Evolutionary conservation across 2,329 filamentous ascomycete genomes (phyloP), one percentile per base, ranked within the genome.

Genomic region (Aspergillus floridensis): DNA sequence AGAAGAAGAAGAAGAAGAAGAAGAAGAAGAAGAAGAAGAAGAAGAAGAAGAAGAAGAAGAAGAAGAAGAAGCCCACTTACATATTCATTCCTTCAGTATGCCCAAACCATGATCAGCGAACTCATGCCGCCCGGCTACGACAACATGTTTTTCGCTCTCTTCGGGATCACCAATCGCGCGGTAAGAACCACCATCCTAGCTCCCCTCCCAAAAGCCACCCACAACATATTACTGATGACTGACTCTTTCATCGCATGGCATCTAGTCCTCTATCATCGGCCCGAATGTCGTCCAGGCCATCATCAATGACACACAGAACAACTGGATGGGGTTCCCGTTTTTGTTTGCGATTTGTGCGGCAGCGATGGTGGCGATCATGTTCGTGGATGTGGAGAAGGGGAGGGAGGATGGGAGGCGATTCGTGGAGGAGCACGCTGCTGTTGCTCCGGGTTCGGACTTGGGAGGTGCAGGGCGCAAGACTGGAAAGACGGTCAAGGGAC

Each of bases 61-160:
- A n/a, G n/a, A n/a, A n/a, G n/a, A n/a, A n/a, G n/a, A n/a, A n/a
- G n/a, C 49, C 59, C 46, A 14, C n/a, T 32, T 14, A 26, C 21
- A 16, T 1, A 35, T 12, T 35, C 12, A 16, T 5, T 35, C 32
- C 14, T 7, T 31, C 57, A 75, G 65, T 79, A 78, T 59, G 69
- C 76, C 12, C 76, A 79, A 69, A 78, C 76, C 2, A 78, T 79
- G 76, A 77, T 79, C 58, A 77, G 74, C 49, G 76, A 79, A 46
- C 68, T 79, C 14, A 78, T 76, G 63, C 77, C 76, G 2, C 67
- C 69, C 14, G 76, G 76, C 14, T 79, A 77, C 50, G 76, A 79
- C 58, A 78, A 78, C 21, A 78, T 79, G 75, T 78, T 79, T 60
- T 79, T 78, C 38, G 75, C 75, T 2, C 64, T 79, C 3, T 78